These are phyloP conservation scores for Penicillium parvum DNA, from an alignment of 495 filamentous ascomycete genomes.

Conservation along the genomic window DNA sequence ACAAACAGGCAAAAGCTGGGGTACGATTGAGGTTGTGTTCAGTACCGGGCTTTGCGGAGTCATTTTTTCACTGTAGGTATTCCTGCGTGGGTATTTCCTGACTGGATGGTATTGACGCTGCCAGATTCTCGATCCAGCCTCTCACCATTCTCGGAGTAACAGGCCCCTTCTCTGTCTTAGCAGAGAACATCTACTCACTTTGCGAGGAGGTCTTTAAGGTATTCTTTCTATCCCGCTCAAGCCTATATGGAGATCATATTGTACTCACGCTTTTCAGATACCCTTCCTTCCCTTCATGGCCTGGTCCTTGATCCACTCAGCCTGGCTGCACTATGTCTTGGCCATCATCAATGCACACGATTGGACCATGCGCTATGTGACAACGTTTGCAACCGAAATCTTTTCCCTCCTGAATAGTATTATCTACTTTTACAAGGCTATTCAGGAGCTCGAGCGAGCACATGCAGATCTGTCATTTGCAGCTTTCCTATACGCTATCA, in stretches of 20 bases:
- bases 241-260: no score
- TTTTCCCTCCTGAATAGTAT: constrained; percentile 68
- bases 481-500: constrained; percentile 66
- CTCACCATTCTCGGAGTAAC: constrained; percentile 69
- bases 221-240: constrained; percentile 5
- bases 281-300: constrained; percentile 70
- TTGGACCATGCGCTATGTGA: constrained; percentile 76
- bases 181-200: constrained; percentile 63
- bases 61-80: constrained; percentile 58
- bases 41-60: constrained; percentile 65
- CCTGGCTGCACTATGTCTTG: constrained; percentile 65
- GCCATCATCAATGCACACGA: constrained; percentile 71
- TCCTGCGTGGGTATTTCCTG: background rate
- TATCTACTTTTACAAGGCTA: constrained; percentile 73
- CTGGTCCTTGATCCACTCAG: constrained; percentile 67
- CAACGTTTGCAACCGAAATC: constrained; percentile 66
- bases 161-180: constrained; percentile 68
- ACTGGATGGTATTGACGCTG: no score
- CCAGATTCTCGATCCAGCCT: constrained; percentile 63
- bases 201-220: constrained; percentile 56
- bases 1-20: constrained; percentile 62
- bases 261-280: no score
- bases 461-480: constrained; percentile 58
- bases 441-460: constrained; percentile 62
- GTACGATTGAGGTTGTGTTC: constrained; percentile 68